Evolutionary conservation across 2,329 filamentous ascomycete species (phyloP), one percentile per base, ranked within the genome.

Genomic region (Exophiala aquamarina): DNA sequence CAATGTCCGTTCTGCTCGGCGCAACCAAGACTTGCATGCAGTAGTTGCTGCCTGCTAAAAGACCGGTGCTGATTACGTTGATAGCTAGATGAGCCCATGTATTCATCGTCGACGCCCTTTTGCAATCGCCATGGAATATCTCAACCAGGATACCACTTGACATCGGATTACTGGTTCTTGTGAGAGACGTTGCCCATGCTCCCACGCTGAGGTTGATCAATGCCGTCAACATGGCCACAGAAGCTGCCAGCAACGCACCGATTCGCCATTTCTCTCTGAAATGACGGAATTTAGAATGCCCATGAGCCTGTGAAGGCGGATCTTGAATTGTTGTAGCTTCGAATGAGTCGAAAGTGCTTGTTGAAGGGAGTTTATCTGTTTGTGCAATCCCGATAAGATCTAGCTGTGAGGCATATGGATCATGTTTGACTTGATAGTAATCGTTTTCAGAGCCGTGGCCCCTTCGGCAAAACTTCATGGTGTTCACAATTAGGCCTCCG

Each of bases 31-130:
- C 59, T 52, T 69, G 66, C 64, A 68, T 67, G 38, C 53, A 58
- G 52, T 64, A 66, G 41, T 66, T 69, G 26, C 59, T 62, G 0
- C 63, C 60, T 5, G 50, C 53, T 1, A 69, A 55, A 1, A 68
- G 45, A 2, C 59, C 11, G 1, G 63, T 66, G 19, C 60, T 61
- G 8, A 69, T 36, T 10, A 63, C 44, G 33, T 69, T 70, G 42
- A 70, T 67, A 2, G 56, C 23, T 4, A 67, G 21, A 47, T 68
- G 65, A 8, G 61, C 29, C 47, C 56, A 61, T 3, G 52, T 56
- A 35, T 49, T 33, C 5, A 45, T 45, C 6, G 23, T 20, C 15
- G 32, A 20, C 3, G 37, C 41, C n/a, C 23, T 36, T 14, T 34
- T 29, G 28, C 52, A 55, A 28, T 42, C 37, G n/a, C 52, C 52